Conservation (phyloP, 495 filamentous ascomycete genomes). For the Penicillium cinerascens region DNA sequence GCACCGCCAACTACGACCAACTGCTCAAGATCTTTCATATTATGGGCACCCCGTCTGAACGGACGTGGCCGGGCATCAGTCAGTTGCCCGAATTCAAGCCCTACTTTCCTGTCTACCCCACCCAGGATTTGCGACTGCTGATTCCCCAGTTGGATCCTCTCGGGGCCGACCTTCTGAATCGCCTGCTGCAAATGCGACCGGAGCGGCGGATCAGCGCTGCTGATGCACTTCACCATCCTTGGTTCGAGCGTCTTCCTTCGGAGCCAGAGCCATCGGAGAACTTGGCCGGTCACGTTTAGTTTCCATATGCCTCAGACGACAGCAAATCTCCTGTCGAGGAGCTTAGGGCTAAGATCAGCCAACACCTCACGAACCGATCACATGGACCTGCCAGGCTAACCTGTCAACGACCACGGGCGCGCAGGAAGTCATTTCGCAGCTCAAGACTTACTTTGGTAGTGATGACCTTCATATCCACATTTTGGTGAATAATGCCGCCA, state of each 20-base stretch:
- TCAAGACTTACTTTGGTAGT: background rate
- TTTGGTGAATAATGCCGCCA: constrained; percentile 5
- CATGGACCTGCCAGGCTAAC: background rate
- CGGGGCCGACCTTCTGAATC: constrained; percentile 78
- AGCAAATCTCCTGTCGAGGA: constrained; percentile 3
- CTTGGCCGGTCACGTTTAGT: too few relatives aligned
- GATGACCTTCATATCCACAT: constrained; percentile 5
- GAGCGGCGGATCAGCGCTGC: constrained; percentile 85
- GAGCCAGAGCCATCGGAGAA: too few relatives aligned
- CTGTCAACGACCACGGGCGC: background rate
- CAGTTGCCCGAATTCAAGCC: constrained; percentile 92
- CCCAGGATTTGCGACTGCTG: constrained; percentile 80
- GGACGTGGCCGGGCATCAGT: constrained; percentile 87
- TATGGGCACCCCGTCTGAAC: constrained; percentile 92
- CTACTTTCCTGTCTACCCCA: constrained; percentile 87
- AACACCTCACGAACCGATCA: background rate
- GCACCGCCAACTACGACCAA: constrained; percentile 95
- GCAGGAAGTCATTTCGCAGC: background rate
- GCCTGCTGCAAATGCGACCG: constrained; percentile 90
- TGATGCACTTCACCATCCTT: constrained; percentile 81
- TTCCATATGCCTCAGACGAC: background rate
- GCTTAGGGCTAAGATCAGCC: background rate
- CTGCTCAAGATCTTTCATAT: constrained; percentile 93
- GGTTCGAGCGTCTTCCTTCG: too few relatives aligned
- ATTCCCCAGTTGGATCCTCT: constrained; percentile 83